These are phyloP conservation scores for Leishmania lainsoni DNA, from an alignment of 208 protist species.

Conservation along the genomic window DNA sequence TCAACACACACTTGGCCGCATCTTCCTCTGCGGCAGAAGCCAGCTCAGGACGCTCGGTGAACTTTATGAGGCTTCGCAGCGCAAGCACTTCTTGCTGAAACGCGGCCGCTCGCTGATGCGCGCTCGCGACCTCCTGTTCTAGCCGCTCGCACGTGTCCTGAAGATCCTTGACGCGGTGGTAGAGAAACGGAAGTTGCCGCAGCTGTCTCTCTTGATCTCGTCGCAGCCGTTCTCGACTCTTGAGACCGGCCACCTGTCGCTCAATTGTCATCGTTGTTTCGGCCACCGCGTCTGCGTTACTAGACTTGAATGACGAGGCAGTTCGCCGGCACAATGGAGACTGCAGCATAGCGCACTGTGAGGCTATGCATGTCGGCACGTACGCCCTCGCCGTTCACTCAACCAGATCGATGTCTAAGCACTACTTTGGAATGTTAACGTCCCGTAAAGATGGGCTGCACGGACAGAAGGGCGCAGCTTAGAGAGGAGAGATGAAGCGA, in stretches of 20 bases:
- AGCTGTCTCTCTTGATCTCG: constrained; percentile 32
- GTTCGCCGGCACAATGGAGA: not conserved
- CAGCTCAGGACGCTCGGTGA: constrained; percentile 42
- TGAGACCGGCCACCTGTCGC: not conserved
- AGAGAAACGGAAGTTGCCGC: constrained; percentile 38
- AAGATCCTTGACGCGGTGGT: constrained; percentile 29
- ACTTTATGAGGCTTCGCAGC: constrained; percentile 45
- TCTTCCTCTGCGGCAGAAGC: constrained; percentile 29
- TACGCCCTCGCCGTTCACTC: not conserved
- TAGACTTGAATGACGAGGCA: constrained; percentile 2
- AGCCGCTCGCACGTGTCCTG: constrained; percentile 31
- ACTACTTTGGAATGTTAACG: not conserved
- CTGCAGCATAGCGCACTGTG: not conserved
- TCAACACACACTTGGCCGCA: constrained; percentile 24
- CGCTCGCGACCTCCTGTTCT: constrained; percentile 39
- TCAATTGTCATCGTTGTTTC: not conserved
- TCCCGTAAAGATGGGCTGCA: not conserved
- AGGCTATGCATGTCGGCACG: not conserved
- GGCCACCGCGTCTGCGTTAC: not conserved
- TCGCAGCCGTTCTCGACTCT: constrained; percentile 15
- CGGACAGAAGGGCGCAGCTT: not conserved
- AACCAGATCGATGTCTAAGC: not conserved
- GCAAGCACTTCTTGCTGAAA: constrained; percentile 50
- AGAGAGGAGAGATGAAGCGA: not conserved
- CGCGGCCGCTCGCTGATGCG: constrained; percentile 29